Percentiles rank a stretch among this genome's conserved stretches.
Conservation (phyloP, 768 basidiomycete species). For the Leccinum barrowsii region DNA sequence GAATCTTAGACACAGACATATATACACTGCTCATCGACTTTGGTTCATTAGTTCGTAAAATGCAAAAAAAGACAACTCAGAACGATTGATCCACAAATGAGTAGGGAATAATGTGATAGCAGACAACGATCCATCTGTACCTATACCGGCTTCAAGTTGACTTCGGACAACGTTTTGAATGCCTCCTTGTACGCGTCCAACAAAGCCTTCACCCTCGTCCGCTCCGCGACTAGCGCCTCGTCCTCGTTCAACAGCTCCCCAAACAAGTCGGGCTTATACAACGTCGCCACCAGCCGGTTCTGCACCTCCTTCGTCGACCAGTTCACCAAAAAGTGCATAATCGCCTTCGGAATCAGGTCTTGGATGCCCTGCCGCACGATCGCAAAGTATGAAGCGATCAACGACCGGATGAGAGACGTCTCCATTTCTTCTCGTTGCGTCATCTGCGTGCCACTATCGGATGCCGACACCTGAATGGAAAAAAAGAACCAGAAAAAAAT, state of each 20-base stretch:
- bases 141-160: constrained; percentile 65
- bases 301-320: constrained; percentile 96
- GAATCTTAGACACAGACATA: constrained; percentile 3
- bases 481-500: not conserved
- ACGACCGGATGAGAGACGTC: constrained; percentile 87
- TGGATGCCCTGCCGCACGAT: constrained; percentile 97
- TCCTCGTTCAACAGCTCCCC: constrained; percentile 91
- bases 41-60: not conserved
- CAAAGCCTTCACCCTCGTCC: constrained; percentile 88
- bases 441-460: constrained; percentile 58
- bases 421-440: constrained; percentile 94
- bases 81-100: not conserved
- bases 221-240: constrained; percentile 90
- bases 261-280: constrained; percentile 96
- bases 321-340: constrained; percentile 98
- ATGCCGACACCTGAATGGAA: constrained; percentile 46
- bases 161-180: constrained; percentile 82
- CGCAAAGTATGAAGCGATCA: constrained; percentile 93
- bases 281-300: constrained; percentile 87
- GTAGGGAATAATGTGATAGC: not conserved
- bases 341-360: constrained; percentile 94
- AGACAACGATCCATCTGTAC: not conserved
- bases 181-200: constrained; percentile 96
- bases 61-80: not conserved
- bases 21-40: not conserved